These are phyloP conservation scores for Cryptococcus depauperatus DNA, from an alignment of 1,284 basidiomycete species.

Conservation along the genomic window DNA sequence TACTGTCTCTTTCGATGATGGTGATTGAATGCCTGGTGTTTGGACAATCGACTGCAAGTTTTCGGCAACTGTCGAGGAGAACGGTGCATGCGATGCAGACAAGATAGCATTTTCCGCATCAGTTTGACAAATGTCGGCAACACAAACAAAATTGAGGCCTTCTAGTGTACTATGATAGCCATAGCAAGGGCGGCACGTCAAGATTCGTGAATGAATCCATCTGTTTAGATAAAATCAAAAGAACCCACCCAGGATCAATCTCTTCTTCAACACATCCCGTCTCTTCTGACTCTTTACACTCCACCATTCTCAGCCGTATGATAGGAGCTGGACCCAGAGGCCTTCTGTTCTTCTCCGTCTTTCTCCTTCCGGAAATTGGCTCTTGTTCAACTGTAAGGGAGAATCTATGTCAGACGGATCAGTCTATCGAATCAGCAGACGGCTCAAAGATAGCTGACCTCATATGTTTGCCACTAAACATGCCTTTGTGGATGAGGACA, in stretches of 20 bases:
- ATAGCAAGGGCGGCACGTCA: neutral
- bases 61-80: too few species aligned
- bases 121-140: constrained; percentile 22
- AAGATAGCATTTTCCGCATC: too few species aligned
- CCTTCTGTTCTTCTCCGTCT: constrained; percentile 30
- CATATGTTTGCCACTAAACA: constrained; percentile 11
- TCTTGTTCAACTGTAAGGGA: constrained; percentile 27
- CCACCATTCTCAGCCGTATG: constrained; percentile 20
- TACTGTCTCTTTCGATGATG: too few species aligned
- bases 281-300: constrained; percentile 9
- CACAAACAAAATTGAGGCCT: constrained; percentile 21
- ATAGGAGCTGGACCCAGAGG: constrained; percentile 28
- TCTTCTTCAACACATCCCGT: constrained; percentile 13
- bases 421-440: too few species aligned
- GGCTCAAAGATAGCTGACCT: constrained; percentile 5
- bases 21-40: too few species aligned
- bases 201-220: neutral
- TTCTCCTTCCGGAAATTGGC: constrained; percentile 26
- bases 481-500: constrained; percentile 9
- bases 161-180: constrained; percentile 18
- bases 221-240: neutral
- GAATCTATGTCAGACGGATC: constrained; percentile 19
- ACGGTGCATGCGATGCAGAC: too few species aligned
- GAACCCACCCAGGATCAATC: constrained; percentile 16
- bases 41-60: too few species aligned